These are phyloP conservation scores for Brassica juncea DNA, from an alignment of 345 rosid genomes.

Conservation along the genomic window DNA sequence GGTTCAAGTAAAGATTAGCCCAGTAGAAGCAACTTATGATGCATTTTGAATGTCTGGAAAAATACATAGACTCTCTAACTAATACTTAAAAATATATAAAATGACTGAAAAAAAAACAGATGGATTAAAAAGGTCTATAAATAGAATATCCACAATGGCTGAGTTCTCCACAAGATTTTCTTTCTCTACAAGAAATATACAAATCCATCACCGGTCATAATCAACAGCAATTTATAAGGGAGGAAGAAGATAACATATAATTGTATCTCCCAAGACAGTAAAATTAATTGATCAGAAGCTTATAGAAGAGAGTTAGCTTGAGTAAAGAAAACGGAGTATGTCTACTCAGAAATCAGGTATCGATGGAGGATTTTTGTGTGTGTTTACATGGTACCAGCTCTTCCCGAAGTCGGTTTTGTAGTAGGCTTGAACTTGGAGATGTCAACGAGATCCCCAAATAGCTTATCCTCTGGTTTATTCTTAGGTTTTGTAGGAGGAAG, in stretches of 20 bases:
- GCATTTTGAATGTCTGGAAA: too few relatives aligned
- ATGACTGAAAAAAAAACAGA: too few relatives aligned
- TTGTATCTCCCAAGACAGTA: conserved; percentile 29
- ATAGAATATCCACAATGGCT: background rate
- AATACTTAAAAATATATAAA: too few relatives aligned
- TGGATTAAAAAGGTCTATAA: too few relatives aligned
- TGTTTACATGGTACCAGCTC: conserved; percentile 58
- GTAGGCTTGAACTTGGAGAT: conserved; percentile 76
- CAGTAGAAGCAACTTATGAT: too few relatives aligned
- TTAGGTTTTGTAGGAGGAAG: conserved; percentile 58
- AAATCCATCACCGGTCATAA: conserved; percentile 29
- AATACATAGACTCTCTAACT: too few relatives aligned
- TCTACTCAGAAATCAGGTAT: background rate
- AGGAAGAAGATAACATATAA: conserved; percentile 16
- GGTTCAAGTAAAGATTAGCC: too few relatives aligned
- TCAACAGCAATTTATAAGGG: conserved; percentile 27
- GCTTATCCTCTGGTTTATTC: conserved; percentile 76
- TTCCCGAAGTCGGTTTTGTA: conserved; percentile 59
- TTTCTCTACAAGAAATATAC: conserved; percentile 42
- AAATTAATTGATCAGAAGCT: conserved; percentile 29
- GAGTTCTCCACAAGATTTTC: conserved; percentile 32
- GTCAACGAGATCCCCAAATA: conserved; percentile 96
- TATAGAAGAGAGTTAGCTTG: conserved; percentile 25
- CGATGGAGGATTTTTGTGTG: background rate
- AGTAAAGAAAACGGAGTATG: background rate